Conservation (phyloP, 768 basidiomycete genomes). For the Auricularia sp. region DNA sequence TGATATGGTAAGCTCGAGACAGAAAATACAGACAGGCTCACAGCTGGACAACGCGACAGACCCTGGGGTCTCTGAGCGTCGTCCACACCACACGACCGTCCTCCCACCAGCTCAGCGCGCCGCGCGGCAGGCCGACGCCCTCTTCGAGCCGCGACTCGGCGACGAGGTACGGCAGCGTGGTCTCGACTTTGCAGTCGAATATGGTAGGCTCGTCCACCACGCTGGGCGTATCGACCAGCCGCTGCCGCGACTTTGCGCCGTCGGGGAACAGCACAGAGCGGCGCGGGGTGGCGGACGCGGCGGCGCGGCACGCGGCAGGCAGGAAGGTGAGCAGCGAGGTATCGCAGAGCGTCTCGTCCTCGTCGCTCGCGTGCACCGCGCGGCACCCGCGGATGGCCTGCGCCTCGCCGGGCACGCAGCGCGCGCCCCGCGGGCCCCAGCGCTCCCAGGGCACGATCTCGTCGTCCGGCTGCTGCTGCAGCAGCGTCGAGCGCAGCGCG, state of each 20-base stretch:
- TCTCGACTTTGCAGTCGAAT: neutral
- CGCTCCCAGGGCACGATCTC: conserved; percentile 32
- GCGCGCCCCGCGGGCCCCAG: conserved; percentile 43
- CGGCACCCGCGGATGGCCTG: neutral
- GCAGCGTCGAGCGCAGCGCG: neutral
- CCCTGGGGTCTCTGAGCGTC: neutral
- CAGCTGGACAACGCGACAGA: no score
- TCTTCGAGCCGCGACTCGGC: neutral
- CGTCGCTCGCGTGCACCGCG: neutral
- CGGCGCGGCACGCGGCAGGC: neutral
- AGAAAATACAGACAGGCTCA: no score
- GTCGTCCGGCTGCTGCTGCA: neutral
- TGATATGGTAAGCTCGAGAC: no score
- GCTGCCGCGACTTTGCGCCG: neutral
- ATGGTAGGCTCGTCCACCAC: neutral
- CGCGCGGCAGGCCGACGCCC: neutral
- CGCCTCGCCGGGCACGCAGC: conserved; percentile 24
- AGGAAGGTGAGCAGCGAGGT: neutral
- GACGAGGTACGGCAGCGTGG: neutral
- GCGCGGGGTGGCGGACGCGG: neutral
- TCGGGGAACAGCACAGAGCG: neutral
- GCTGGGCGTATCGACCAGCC: neutral
- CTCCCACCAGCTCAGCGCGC: neutral
- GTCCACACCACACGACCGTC: neutral
- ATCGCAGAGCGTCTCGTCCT: neutral